Percentiles rank a stretch among this genome's conserved stretches.
Evolutionary conservation across 352 stramenopile genomes (phyloP).

Genomic region (Pythium monospermum): DNA sequence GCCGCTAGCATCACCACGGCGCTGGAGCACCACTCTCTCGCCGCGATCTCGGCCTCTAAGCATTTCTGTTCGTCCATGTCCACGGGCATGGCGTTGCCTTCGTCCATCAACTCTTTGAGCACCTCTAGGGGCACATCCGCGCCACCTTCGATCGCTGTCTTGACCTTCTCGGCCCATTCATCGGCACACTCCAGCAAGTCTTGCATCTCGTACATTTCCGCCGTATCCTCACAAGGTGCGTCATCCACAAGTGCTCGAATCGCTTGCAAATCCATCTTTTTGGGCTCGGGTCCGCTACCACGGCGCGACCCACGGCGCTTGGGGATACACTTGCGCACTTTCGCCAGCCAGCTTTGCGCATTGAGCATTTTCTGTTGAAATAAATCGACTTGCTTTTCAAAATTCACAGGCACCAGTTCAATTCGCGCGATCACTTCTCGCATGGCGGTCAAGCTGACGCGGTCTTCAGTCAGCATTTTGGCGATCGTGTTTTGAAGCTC

Average conservation of each 20-base stretch:
- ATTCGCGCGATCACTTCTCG: constrained; percentile 76
- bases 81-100: constrained; percentile 82
- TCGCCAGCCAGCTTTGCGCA: constrained; percentile 80
- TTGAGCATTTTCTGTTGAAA: constrained; percentile 85
- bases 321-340: constrained; percentile 82
- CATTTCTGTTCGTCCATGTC: constrained; percentile 85
- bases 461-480: constrained; percentile 67
- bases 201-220: constrained; percentile 88
- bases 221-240: constrained; percentile 79
- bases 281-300: constrained; percentile 40
- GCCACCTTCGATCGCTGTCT: constrained; percentile 66
- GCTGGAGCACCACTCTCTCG: constrained; percentile 68
- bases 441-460: constrained; percentile 78
- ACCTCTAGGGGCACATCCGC: constrained; percentile 60
- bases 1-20: constrained; percentile 48
- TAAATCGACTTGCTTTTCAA: constrained; percentile 66
- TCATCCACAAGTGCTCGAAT: constrained; percentile 83
- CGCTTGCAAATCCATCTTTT: constrained; percentile 78
- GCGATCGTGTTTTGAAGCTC: constrained; percentile 58
- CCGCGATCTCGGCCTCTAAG: constrained; percentile 70
- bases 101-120: constrained; percentile 74
- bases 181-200: constrained; percentile 84
- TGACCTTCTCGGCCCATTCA: constrained; percentile 77
- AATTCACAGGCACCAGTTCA: constrained; percentile 83
- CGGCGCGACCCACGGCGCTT: constrained; percentile 64